Base-by-base conservation (phyloP, 176 grass and related monocot species). In the Cenchrus purpureus region DNA sequence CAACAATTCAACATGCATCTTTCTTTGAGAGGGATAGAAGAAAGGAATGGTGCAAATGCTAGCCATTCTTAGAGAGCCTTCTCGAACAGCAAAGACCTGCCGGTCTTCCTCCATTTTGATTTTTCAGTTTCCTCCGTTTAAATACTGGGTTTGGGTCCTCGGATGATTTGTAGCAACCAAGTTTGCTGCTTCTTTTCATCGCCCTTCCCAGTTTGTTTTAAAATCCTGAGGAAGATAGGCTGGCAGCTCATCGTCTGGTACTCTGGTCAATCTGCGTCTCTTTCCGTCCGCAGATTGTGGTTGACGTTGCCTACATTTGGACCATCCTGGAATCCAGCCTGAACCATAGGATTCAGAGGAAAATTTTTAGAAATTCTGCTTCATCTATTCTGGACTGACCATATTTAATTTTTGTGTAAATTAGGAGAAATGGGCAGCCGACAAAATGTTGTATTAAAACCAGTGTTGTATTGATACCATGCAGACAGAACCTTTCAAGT, bases 31-130 rank as follows among this genome's bases (percentile, higher is more conserved):
- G 84, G 86, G 83, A 43, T 66, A 81, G 84, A 97, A 84, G 79
- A 89, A 59, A 53, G 72, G 82, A 53, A 84, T 97, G 90, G 90
- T 81, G 86, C 1, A 87, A 32, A 68, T 85, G 43, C 25, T 56
- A 83, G 88, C 90, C 95, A 88, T 91, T 95, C 63, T 76, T 83
- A 84, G 89, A 95, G 81, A 84, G 49, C 42, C 89, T 88, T 91
- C 92, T 91, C 92, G 68, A 51, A 90, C 68, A 97, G 66, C n/a
- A 87, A 92, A 42, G 51, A 7, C 45, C 65, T 12, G 29, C 63
- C 45, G 0, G 2, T 80, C 64, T 81, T 77, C 86, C 86, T 77
- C 54, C 17, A 57, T 82, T 77, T 86, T 64, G 65, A 37, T 82
- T 65, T 76, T 22, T 42, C 31, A 55, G 31, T 32, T 54, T 70